Evolutionary conservation across 169 alveolate genomes (phyloP), one percentile per base, ranked within the genome.

Genomic region (Plasmodium adleri): DNA sequence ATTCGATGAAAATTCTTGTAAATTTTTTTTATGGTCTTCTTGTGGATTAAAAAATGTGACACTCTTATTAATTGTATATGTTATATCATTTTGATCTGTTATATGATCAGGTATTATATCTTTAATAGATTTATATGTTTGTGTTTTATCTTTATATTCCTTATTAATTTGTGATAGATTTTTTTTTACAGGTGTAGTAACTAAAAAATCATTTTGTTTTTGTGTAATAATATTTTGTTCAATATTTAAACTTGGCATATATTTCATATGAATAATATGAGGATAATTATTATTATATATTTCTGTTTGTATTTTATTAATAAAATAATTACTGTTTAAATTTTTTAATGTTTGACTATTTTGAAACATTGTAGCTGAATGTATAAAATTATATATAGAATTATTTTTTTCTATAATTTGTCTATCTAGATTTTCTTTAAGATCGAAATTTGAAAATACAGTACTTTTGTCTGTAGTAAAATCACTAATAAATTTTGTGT

Each of bases 351-450:
- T 76, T 1, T 67, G 70, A 28, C 88, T 76, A 6, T 76, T 67
- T 17, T 76, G 88, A 76, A 76, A 76, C 88, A 76, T 76, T 12
- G 88, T 76, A 26, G 88, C 88, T 5, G 88, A 62, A 39, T 76
- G 88, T 28, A 76, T 76, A 22, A 76, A 76, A 50, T 76, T 76
- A 49, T 76, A 76, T 10, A 76, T 76, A 32, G 88, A 62, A 39
- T 76, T 76, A 58, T 76, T 76, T 50, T 76, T 76, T 52, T 76
- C 78, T 13, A 76, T 76, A 2, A 54, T 50, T 4, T 76, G 88
- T 47, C 76, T 76, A 43, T 76, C 88, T 10, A 76, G 8, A 76
- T 76, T 76, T 76, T 76, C 88, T 39, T 76, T 76, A 24, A 76
- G n/a, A 15, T 76, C 88, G 10, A 76, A 64, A 39, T 64, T 76